Conservation (phyloP, 768 basidiomycete species). For the Pisolithus tinctorius region DNA sequence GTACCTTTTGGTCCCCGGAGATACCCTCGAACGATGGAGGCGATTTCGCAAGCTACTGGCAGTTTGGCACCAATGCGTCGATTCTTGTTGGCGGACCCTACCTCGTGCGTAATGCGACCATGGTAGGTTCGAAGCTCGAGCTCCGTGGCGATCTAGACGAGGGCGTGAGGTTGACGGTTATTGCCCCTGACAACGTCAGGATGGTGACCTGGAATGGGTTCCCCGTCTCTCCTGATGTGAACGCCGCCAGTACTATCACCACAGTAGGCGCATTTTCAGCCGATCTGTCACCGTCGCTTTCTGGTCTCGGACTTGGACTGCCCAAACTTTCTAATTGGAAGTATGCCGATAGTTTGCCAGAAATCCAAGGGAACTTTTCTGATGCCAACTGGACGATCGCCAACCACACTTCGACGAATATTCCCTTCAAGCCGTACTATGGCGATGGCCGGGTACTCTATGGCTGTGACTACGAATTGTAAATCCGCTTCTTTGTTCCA, state of each 20-base stretch:
- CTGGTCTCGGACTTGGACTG: constrained; percentile 27
- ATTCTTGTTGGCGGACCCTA: constrained; percentile 62
- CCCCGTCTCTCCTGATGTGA: constrained; percentile 31
- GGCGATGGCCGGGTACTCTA: constrained; percentile 76
- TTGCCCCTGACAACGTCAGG: constrained; percentile 48
- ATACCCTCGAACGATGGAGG: constrained; percentile 36
- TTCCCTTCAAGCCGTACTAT: constrained; percentile 60
- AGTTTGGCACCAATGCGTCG: constrained; percentile 64
- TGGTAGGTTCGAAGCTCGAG: constrained; percentile 44
- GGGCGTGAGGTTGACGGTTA: constrained; percentile 50
- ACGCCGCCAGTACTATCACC: constrained; percentile 23
- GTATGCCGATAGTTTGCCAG: constrained; percentile 71
- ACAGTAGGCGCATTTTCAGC: constrained; percentile 44
- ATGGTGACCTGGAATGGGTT: constrained; percentile 71
- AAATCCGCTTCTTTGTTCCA: constrained; percentile 20
- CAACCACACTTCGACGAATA: constrained; percentile 67
- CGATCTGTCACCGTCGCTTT: constrained; percentile 30
- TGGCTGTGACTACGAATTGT: constrained; percentile 87
- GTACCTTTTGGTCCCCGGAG: constrained; percentile 72
- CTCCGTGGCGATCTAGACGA: constrained; percentile 65
- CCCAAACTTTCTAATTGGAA: constrained; percentile 64
- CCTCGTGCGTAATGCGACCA: constrained; percentile 50
- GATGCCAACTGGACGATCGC: constrained; percentile 63
- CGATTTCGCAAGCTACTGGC: constrained; percentile 58
- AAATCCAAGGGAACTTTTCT: constrained; percentile 49